These are phyloP conservation scores for Canariomyces notabilis DNA, from an alignment of 2,329 filamentous ascomycete genomes.

Conservation along the genomic window DNA sequence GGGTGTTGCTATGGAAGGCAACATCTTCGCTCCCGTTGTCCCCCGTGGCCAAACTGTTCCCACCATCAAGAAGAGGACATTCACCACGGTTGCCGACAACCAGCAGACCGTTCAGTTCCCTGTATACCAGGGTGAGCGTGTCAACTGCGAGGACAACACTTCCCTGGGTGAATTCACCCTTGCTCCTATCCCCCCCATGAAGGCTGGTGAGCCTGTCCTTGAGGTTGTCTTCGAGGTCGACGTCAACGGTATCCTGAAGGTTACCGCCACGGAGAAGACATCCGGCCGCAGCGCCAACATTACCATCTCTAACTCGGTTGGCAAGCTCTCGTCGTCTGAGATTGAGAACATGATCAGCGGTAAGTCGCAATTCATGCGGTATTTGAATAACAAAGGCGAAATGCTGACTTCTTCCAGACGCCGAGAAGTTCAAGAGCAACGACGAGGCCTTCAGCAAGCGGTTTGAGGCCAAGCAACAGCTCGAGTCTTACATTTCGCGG, in stretches of 20 bases:
- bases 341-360: conserved; percentile 97
- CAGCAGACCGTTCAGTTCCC: conserved; percentile 87
- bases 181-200: conserved; percentile 80
- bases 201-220: conserved; percentile 90
- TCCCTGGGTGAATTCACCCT: conserved; percentile 96
- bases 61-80: conserved; percentile 78
- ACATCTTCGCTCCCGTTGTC: conserved; percentile 96
- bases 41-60: conserved; percentile 72
- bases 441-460: conserved; percentile 99
- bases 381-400: conserved; percentile 18
- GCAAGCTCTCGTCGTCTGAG: conserved; percentile 89
- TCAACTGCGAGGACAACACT: conserved; percentile 98
- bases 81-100: conserved; percentile 77
- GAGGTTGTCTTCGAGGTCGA: conserved; percentile 99
- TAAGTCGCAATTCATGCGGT: conserved; percentile 29
- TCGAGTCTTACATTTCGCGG: conserved; percentile 97
- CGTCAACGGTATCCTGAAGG: conserved; percentile 99
- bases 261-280: conserved; percentile 98
- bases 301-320: conserved; percentile 98
- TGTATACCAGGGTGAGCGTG: conserved; percentile 92
- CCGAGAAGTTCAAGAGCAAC: conserved; percentile 96
- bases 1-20: conserved; percentile 97
- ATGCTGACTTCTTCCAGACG: conserved; percentile 49
- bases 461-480: conserved; percentile 98
- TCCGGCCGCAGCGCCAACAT: conserved; percentile 98